Evolutionary conservation across 495 filamentous ascomycete genomes (phyloP).

Genomic region (Aspergillus heteromorphus): DNA sequence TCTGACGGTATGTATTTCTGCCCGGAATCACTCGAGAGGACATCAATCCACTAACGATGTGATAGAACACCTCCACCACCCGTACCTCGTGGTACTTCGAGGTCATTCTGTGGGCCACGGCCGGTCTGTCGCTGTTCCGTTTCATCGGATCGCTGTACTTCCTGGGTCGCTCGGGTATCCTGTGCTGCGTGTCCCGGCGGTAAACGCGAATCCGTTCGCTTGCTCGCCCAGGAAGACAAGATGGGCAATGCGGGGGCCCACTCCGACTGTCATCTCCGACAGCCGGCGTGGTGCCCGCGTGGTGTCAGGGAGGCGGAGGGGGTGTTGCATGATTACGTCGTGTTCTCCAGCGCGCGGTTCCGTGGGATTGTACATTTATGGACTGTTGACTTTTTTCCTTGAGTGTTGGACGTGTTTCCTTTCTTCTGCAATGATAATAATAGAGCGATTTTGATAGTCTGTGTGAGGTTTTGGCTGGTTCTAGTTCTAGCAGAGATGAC

Average conservation of each 20-base stretch:
- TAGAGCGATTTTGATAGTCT: neutral
- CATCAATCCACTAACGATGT: neutral
- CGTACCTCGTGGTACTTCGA: conserved; percentile 76
- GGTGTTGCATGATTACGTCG: neutral
- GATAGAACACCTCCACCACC: conserved; percentile 36
- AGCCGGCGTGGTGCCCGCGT: too few species aligned
- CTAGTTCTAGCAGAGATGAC: neutral
- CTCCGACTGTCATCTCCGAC: too few species aligned
- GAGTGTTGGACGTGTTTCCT: too few species aligned
- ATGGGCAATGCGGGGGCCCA: too few species aligned
- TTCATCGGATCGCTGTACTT: conserved; percentile 83
- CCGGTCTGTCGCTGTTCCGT: conserved; percentile 65
- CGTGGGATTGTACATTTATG: neutral
- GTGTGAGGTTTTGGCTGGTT: neutral
- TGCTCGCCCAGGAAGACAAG: too few species aligned
- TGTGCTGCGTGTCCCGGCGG: conserved; percentile 61
- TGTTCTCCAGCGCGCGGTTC: conserved; percentile 1
- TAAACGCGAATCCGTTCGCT: neutral
- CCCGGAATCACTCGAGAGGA: neutral
- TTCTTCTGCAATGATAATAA: too few species aligned
- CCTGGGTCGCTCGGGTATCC: conserved; percentile 71
- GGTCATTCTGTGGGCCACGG: conserved; percentile 75
- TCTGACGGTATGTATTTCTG: conserved; percentile 60
- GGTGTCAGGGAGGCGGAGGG: too few species aligned
- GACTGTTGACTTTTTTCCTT: neutral